Conservation (phyloP, 495 filamentous ascomycete genomes). For the Hypomontagnella monticulosa region DNA sequence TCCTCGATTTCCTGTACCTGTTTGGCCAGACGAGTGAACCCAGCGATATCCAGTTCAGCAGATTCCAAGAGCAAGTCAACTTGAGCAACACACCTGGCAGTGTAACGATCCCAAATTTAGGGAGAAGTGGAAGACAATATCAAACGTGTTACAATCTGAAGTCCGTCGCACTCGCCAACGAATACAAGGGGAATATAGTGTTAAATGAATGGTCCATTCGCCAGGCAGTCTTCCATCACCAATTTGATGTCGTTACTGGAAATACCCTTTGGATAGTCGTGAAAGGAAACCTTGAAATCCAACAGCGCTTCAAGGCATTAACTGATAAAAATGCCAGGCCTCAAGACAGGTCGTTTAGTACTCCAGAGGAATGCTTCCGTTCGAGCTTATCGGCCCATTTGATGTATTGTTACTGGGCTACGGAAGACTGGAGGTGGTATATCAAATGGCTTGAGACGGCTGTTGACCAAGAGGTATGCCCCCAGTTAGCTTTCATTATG, state of each 20-base stretch:
- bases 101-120: conserved; percentile 31
- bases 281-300: conserved; percentile 47
- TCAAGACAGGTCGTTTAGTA: conserved; percentile 44
- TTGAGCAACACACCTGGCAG: conserved; percentile 44
- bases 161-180: conserved; percentile 36
- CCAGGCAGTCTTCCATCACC: conserved; percentile 55
- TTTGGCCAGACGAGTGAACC: conserved; percentile 47
- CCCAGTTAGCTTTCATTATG: background rate
- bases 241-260: conserved; percentile 54
- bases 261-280: conserved; percentile 53
- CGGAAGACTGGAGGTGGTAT: conserved; percentile 55
- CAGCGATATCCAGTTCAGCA: conserved; percentile 32
- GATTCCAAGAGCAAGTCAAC: conserved; percentile 42
- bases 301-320: conserved; percentile 47
- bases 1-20: conserved; percentile 54
- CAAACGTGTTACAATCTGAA: conserved; percentile 57
- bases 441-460: conserved; percentile 51
- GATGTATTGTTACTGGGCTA: conserved; percentile 54
- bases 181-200: background rate
- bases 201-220: conserved; percentile 53
- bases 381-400: conserved; percentile 49
- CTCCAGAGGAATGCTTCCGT: conserved; percentile 43
- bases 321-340: conserved; percentile 43
- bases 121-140: conserved; percentile 51
- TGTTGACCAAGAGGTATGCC: conserved; percentile 47